Conservation (phyloP, 345 rosid species). For the Ceriops decandra region DNA sequence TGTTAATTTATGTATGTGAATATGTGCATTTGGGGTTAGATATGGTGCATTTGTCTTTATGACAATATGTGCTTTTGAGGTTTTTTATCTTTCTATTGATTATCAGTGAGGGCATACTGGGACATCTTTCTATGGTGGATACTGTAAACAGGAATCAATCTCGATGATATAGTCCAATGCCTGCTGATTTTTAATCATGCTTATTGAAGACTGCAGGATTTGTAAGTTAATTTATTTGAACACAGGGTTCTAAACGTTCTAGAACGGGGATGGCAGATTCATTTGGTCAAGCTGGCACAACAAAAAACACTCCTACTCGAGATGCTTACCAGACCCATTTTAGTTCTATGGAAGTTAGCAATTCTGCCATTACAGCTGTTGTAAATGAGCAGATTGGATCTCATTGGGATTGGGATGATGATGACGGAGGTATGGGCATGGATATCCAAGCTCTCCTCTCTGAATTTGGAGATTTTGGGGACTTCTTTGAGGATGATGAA, state of each 20-base stretch:
- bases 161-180: not conserved
- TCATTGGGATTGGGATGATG: slow-evolving; percentile 92
- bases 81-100: not conserved
- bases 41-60: too few species aligned
- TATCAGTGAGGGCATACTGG: not conserved
- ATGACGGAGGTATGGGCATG: slow-evolving; percentile 80
- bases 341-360: slow-evolving; percentile 53
- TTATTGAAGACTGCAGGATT: not conserved
- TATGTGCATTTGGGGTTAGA: not conserved
- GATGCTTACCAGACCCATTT: slow-evolving; percentile 49
- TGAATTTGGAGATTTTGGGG: slow-evolving; percentile 98
- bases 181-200: not conserved
- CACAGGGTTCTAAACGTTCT: slow-evolving; percentile 86
- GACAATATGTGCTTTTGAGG: too few species aligned
- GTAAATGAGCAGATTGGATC: slow-evolving; percentile 68
- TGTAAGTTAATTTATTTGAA: not conserved
- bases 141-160: not conserved
- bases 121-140: slow-evolving; percentile 1
- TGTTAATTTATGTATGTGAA: not conserved
- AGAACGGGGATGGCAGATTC: slow-evolving; percentile 62
- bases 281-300: slow-evolving; percentile 59
- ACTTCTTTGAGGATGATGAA: slow-evolving; percentile 87
- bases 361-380: slow-evolving; percentile 54
- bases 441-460: slow-evolving; percentile 96
- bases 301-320: slow-evolving; percentile 40